Conservation (phyloP, 75 land plant species). For the Pinus taeda region DNA sequence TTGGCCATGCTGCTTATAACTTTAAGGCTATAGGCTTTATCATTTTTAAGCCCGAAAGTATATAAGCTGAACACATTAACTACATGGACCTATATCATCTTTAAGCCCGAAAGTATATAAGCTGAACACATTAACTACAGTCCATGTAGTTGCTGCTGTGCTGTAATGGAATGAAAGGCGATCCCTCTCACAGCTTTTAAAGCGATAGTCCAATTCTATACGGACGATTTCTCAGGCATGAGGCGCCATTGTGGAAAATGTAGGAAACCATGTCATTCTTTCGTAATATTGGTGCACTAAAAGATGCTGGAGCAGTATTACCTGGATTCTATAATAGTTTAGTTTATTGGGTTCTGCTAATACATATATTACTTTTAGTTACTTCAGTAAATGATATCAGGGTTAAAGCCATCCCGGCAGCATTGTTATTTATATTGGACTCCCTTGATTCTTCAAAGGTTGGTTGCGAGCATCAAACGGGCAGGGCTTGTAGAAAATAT, state of each 20-base stretch:
- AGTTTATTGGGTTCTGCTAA: background rate
- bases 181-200: background rate
- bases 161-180: no score
- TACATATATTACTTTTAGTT: background rate
- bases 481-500: background rate
- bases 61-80: no score
- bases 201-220: background rate
- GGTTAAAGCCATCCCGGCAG: background rate
- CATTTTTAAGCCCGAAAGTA: no score
- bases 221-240: background rate
- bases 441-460: background rate
- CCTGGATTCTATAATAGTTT: background rate
- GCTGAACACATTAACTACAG: no score
- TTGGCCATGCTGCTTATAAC: no score
- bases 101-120: no score
- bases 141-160: no score
- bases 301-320: slow-evolving; percentile 1
- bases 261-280: slow-evolving; percentile 2
- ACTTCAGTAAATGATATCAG: background rate
- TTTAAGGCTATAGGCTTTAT: no score
- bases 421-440: no score
- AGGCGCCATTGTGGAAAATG: background rate
- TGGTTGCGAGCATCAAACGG: background rate
- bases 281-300: background rate
- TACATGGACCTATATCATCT: no score